Evolutionary conservation across 495 filamentous ascomycete genomes (phyloP).

Genomic region (Neurospora sp.): DNA sequence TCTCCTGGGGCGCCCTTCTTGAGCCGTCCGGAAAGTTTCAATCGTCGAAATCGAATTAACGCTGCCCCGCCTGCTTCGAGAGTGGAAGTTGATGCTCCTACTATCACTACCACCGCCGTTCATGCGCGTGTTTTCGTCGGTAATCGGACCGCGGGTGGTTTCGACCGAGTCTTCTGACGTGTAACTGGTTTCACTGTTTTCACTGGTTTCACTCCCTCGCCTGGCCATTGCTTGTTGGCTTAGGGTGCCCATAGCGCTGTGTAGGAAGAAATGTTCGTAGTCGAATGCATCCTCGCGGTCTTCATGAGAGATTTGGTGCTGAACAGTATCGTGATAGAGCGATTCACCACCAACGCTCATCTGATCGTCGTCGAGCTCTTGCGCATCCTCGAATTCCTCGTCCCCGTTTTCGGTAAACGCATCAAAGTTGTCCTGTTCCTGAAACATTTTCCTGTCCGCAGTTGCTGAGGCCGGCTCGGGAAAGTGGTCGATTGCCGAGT

Average conservation of each 20-base stretch:
- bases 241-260: constrained; percentile 74
- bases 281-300: constrained; percentile 96
- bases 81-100: background rate
- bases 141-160: constrained; percentile 52
- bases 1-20: constrained; percentile 45
- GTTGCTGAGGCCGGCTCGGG: constrained; percentile 2
- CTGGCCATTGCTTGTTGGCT: constrained; percentile 34
- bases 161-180: constrained; percentile 64
- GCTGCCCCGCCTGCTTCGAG: constrained; percentile 43
- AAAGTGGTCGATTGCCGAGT: constrained; percentile 4
- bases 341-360: constrained; percentile 43
- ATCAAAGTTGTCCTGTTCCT: constrained; percentile 24
- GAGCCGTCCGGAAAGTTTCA: constrained; percentile 76
- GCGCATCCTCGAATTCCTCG: constrained; percentile 6
- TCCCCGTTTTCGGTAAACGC: constrained; percentile 29
- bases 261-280: constrained; percentile 91
- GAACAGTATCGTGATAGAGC: constrained; percentile 47
- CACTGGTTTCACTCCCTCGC: constrained; percentile 37
- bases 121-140: constrained; percentile 1
- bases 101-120: background rate
- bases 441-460: background rate
- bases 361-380: constrained; percentile 20
- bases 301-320: constrained; percentile 59
- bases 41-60: constrained; percentile 61
- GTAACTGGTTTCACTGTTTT: constrained; percentile 28